A percentile compares a stretch with the other conserved stretches of the same genome.
These are phyloP conservation scores for Raphanus hybrid DNA, from an alignment of 441 rosid genomes.

Conservation along the genomic window DNA sequence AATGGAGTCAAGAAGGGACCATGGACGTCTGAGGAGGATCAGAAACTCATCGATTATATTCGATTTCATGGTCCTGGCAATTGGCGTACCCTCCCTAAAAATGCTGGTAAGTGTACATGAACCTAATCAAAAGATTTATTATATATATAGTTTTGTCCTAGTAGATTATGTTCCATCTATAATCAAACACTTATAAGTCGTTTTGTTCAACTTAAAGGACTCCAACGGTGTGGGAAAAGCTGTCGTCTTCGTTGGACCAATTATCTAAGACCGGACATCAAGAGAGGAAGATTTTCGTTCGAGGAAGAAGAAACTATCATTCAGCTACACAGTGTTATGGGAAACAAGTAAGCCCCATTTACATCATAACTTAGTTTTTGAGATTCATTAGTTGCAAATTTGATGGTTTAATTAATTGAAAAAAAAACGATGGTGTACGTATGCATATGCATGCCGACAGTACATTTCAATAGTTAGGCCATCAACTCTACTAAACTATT, in stretches of 20 bases:
- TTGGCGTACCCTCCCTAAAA: slow-evolving; percentile 87
- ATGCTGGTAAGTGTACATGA: slow-evolving; percentile 61
- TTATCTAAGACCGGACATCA: slow-evolving; percentile 72
- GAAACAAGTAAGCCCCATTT: too few relatives aligned
- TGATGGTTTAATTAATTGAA: slow-evolving; percentile 13
- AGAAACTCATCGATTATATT: slow-evolving; percentile 67
- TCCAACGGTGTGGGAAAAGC: slow-evolving; percentile 78
- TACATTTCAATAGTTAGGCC: slow-evolving; percentile 40
- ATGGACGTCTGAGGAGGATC: slow-evolving; percentile 92
- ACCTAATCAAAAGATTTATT: not conserved
- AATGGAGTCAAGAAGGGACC: slow-evolving; percentile 92
- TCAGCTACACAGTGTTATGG: slow-evolving; percentile 58
- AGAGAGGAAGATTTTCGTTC: slow-evolving; percentile 69
- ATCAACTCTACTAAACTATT: slow-evolving; percentile 39
- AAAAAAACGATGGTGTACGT: not conserved
- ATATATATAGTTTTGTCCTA: not conserved
- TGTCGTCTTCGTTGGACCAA: slow-evolving; percentile 82
- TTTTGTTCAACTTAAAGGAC: slow-evolving; percentile 45
- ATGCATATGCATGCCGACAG: slow-evolving; percentile 30
- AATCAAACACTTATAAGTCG: slow-evolving; percentile 9
- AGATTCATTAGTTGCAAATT: not conserved
- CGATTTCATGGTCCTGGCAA: slow-evolving; percentile 79
- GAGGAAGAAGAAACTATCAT: slow-evolving; percentile 81
- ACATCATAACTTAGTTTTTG: not conserved
- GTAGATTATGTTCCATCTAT: not conserved